These are phyloP conservation scores for Coemansia sp. DNA, from an alignment of 192 early-diverging fungal species.

Conservation along the genomic window DNA sequence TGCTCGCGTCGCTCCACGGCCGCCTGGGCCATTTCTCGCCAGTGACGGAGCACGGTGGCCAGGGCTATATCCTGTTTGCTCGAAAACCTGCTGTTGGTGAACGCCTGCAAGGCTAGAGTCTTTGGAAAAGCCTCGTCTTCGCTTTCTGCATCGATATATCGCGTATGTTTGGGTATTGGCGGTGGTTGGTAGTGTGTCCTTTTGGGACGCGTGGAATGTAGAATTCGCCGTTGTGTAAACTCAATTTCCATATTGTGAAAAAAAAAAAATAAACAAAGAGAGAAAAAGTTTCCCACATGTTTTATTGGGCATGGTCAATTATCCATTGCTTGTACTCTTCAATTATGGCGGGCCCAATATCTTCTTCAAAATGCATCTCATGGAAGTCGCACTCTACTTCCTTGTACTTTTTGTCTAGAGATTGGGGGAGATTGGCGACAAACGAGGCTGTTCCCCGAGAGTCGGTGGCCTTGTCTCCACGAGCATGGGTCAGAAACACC, in stretches of 20 bases:
- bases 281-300: neutral
- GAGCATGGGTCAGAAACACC: constrained; percentile 45
- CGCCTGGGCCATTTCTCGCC: constrained; percentile 30
- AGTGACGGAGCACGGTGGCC: constrained; percentile 22
- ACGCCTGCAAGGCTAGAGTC: constrained; percentile 5
- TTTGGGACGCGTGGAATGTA: neutral
- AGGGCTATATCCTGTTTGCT: constrained; percentile 30
- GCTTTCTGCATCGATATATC: neutral
- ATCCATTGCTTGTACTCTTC: constrained; percentile 43
- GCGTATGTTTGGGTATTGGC: neutral
- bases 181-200: constrained; percentile 7
- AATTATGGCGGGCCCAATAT: constrained; percentile 32
- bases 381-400: constrained; percentile 42
- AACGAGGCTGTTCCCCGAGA: constrained; percentile 29
- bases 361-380: constrained; percentile 50
- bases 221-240: constrained; percentile 1
- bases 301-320: constrained; percentile 17
- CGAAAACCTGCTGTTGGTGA: constrained; percentile 22
- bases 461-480: constrained; percentile 46
- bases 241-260: constrained; percentile 2
- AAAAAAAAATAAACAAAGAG: neutral
- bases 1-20: constrained; percentile 22
- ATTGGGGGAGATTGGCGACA: constrained; percentile 27
- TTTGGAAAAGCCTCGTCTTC: neutral
- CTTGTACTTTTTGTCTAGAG: constrained; percentile 48